Conservation (phyloP, 2,329 filamentous ascomycete species). For the Thelonectria discophora region DNA sequence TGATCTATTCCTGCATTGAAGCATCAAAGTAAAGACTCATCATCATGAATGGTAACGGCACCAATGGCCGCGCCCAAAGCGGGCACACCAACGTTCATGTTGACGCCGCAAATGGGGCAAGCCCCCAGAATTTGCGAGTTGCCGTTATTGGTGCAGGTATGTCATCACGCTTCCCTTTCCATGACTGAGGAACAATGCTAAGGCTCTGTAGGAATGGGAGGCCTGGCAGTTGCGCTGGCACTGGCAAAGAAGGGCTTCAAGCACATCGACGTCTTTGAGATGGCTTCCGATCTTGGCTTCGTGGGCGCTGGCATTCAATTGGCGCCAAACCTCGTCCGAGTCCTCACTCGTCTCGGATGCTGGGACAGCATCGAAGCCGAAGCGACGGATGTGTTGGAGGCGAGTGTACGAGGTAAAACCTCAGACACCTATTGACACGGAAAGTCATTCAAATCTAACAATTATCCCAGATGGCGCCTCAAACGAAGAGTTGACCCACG, state of each 20-base stretch:
- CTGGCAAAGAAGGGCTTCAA: slow-evolving; percentile 80
- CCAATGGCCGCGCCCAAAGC: slow-evolving; percentile 7
- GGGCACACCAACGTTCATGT: slow-evolving; percentile 5
- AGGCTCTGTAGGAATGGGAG: slow-evolving; percentile 74
- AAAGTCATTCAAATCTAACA: background rate
- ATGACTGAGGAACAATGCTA: background rate
- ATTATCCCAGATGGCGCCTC: slow-evolving; percentile 66
- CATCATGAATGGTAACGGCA: background rate
- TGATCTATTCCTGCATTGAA: background rate
- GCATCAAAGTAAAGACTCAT: background rate
- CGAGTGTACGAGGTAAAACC: slow-evolving; percentile 72
- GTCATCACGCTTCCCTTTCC: background rate
- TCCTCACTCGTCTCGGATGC: slow-evolving; percentile 77
- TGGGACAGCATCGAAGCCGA: slow-evolving; percentile 77
- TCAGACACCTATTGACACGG: too few species aligned
- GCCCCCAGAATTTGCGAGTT: slow-evolving; percentile 39
- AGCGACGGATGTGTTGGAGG: slow-evolving; percentile 74
- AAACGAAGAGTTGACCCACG: slow-evolving; percentile 74
- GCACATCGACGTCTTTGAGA: slow-evolving; percentile 78
- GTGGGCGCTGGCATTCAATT: slow-evolving; percentile 86
- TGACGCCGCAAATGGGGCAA: background rate
- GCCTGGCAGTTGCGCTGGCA: slow-evolving; percentile 74
- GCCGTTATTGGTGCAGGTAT: slow-evolving; percentile 63
- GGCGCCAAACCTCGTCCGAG: slow-evolving; percentile 81
- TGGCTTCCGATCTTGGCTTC: slow-evolving; percentile 77